Conservation (phyloP, 352 stramenopile species). For the Globisporangium carolinianum region DNA sequence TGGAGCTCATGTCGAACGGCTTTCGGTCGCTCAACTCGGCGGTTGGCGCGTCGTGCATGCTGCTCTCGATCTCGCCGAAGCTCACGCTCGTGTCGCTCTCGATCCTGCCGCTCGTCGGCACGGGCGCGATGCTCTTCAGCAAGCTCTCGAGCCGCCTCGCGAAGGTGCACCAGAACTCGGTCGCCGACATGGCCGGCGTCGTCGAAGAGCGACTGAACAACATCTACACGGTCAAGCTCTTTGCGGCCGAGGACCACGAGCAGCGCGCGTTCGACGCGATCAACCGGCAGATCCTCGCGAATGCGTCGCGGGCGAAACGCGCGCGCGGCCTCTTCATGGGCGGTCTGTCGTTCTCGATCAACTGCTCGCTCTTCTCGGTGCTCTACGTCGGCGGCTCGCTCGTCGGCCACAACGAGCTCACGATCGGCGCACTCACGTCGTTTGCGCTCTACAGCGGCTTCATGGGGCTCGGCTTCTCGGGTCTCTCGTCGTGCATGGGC, state of each 20-base stretch:
- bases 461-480: conserved; percentile 87
- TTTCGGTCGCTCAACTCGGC: conserved; percentile 87
- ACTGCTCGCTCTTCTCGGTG: conserved; percentile 87
- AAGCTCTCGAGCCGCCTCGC: conserved; percentile 72
- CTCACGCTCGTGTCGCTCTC: conserved; percentile 85
- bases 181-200: conserved; percentile 69
- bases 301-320: conserved; percentile 60
- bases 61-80: conserved; percentile 86
- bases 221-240: conserved; percentile 87
- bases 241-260: conserved; percentile 73
- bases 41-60: conserved; percentile 82
- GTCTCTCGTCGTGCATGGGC: conserved; percentile 75
- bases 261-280: conserved; percentile 55
- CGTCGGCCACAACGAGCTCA: conserved; percentile 79
- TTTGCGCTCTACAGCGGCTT: conserved; percentile 90
- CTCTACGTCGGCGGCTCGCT: conserved; percentile 88
- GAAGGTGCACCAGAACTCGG: conserved; percentile 75
- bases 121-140: conserved; percentile 76
- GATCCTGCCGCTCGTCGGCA: conserved; percentile 73
- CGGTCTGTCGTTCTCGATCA: conserved; percentile 80
- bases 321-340: conserved; percentile 89
- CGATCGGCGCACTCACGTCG: conserved; percentile 85
- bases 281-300: conserved; percentile 58
- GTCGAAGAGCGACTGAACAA: conserved; percentile 86
- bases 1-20: conserved; percentile 81